Evolutionary conservation across 2,329 filamentous ascomycete genomes (phyloP), one percentile per base, ranked within the genome.

Genomic region (Talaromyces atroroseus): DNA sequence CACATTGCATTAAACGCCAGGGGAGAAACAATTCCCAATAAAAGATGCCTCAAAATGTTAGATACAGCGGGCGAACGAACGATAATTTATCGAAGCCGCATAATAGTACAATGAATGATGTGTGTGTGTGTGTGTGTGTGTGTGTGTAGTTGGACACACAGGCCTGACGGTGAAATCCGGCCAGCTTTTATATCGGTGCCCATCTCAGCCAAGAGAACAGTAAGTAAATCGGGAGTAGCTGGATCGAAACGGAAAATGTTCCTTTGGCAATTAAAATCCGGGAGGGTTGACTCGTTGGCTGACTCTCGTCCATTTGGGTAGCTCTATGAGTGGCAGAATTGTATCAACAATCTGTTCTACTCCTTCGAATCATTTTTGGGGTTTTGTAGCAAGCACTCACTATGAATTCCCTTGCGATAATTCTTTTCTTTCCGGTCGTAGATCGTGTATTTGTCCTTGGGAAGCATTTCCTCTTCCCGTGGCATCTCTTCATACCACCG

Each of bases 401-500:
- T 97, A 77, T 97, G 92, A 73, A 99, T 92, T 56, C 91, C 90
- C 84, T 99, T 99, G 71, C 94, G 82, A 74, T 97, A 99, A 66
- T 84, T 86, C 84, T 92, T 95, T 72, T 89, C 91, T 76, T 97
- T 96, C 66, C 92, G 86, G 75, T 96, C 92, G 75, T 97, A 99
- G 68, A 99, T 88, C 26, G 90, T 96, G 78, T 99, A 99, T 78
- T 99, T 99, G 78, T 99, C 94, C 75, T 84, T 88, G 48, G 94
- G 88, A 72, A 95, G 72, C 94, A 99, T 99, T 80, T 97, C 91
- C 68, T 85, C 82, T 80, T 99, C 94, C 24, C 85, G 88, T 21
- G 94, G 94, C 94, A 99, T 99, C 75, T 96, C 90, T 38, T 82
- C 81, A 80, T 94, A 96, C 94, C 94, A 99, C 68, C 86, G 78